These are phyloP conservation scores for Kodamaea kakaduensis DNA, from an alignment of 805 yeast species.

Conservation along the genomic window DNA sequence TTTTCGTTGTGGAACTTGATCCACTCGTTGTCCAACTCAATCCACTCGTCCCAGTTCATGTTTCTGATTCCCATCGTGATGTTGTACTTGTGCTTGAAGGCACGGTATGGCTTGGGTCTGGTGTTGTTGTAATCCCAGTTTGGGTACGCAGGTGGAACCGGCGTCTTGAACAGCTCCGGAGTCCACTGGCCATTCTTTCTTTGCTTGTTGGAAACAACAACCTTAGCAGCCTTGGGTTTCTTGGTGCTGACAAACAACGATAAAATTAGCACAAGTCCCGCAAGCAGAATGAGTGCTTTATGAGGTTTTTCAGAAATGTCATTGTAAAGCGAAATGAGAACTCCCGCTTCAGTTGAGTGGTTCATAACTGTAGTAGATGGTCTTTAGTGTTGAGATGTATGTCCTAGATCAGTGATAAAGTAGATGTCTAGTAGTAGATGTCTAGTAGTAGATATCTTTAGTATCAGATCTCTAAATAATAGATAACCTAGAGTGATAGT, in stretches of 20 bases:
- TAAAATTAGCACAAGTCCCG: neutral
- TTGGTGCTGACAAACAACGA: conserved; percentile 1
- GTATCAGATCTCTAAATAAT: too few species aligned
- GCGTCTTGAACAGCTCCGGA: conserved; percentile 49
- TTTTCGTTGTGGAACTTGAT: conserved; percentile 50
- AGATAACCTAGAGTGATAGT: too few species aligned
- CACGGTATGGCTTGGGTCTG: conserved; percentile 58
- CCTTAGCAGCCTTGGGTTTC: neutral
- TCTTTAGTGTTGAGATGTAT: too few species aligned
- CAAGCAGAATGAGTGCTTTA: neutral
- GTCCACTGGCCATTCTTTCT: conserved; percentile 50
- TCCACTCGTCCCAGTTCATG: conserved; percentile 62
- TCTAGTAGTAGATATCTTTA: too few species aligned
- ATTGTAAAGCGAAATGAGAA: neutral
- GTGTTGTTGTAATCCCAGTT: conserved; percentile 50
- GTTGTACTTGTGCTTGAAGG: conserved; percentile 60
- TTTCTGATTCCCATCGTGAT: conserved; percentile 67
- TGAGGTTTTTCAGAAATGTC: neutral
- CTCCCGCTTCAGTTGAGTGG: neutral
- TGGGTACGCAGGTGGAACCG: conserved; percentile 44
- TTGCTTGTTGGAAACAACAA: conserved; percentile 31
- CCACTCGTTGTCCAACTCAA: conserved; percentile 68
- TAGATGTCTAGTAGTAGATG: too few species aligned
- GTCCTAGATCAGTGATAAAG: too few species aligned
- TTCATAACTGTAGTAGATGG: too few species aligned